These are phyloP conservation scores for Lentinus brumalis DNA, from an alignment of 768 basidiomycete species.

Conservation along the genomic window DNA sequence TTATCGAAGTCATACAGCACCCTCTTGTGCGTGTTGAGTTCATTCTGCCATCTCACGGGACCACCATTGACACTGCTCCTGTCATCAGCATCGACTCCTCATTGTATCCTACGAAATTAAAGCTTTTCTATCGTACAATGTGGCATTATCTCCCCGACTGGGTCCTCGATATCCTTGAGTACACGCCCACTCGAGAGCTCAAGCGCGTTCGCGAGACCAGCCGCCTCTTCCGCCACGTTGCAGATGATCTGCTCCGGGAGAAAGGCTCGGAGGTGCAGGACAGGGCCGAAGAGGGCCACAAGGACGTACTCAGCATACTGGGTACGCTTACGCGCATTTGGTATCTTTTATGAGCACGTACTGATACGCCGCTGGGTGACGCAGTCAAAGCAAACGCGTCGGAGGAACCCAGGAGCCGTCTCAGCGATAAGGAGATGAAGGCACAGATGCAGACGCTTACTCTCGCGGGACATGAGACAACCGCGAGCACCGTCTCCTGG, in stretches of 20 bases:
- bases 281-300: background rate
- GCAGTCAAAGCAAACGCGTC: conserved; percentile 17
- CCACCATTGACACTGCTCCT: background rate
- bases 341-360: background rate
- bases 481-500: conserved; percentile 1
- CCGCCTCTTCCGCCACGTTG: conserved; percentile 3
- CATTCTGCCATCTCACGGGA: background rate
- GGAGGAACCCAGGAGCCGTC: conserved; percentile 5
- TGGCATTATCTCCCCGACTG: background rate
- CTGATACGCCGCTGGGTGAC: no score
- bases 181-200: background rate
- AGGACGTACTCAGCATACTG: conserved; percentile 22
- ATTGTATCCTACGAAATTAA: background rate
- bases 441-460: conserved; percentile 15
- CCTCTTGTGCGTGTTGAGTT: conserved; percentile 10
- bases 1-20: conserved; percentile 13
- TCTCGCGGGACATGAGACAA: conserved; percentile 5
- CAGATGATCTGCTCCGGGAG: background rate
- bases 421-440: conserved; percentile 10
- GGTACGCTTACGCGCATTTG: background rate
- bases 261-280: background rate
- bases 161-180: background rate
- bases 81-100: background rate
- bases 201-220: conserved; percentile 3
- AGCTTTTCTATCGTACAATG: background rate